Percentiles rank a stretch among this genome's conserved stretches.
These are phyloP conservation scores for Penicillium cataractarum DNA, from an alignment of 495 filamentous ascomycete species.

Conservation along the genomic window DNA sequence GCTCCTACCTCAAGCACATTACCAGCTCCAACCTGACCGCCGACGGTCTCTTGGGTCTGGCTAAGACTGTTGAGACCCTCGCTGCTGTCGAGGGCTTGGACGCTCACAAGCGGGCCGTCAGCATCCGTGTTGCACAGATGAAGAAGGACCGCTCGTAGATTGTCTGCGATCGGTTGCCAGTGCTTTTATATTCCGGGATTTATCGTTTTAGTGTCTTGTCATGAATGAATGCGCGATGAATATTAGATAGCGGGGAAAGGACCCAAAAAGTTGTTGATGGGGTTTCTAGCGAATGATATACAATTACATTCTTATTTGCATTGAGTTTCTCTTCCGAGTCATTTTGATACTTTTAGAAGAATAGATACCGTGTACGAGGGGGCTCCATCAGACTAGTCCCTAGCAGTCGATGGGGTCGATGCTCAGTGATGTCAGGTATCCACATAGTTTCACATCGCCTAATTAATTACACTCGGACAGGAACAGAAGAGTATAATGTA, in stretches of 20 bases:
- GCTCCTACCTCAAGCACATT: slow-evolving; percentile 94
- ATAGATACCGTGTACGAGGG: neutral
- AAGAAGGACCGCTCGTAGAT: slow-evolving; percentile 41
- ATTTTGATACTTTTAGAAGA: neutral
- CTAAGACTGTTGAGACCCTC: slow-evolving; percentile 87
- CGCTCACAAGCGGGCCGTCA: slow-evolving; percentile 89
- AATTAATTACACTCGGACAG: neutral
- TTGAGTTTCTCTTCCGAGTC: neutral
- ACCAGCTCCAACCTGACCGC: slow-evolving; percentile 87
- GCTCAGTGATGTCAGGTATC: slow-evolving; percentile 12
- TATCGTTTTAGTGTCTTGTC: slow-evolving; percentile 20
- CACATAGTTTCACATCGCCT: neutral
- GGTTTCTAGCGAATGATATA: slow-evolving; percentile 4
- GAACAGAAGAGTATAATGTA: neutral
- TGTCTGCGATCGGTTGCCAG: neutral
- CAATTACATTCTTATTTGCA: neutral
- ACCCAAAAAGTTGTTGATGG: neutral
- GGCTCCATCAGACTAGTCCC: neutral
- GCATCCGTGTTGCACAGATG: slow-evolving; percentile 77
- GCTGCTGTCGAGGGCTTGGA: slow-evolving; percentile 94
- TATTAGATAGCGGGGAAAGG: slow-evolving; percentile 19
- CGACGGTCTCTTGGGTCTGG: slow-evolving; percentile 80
- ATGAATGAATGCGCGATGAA: slow-evolving; percentile 32
- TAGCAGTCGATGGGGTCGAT: neutral
- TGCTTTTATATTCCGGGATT: neutral